A percentile compares a stretch with the other conserved stretches of the same genome.
These are phyloP conservation scores for Pichia sp. DNA, from an alignment of 1,139 yeast genomes.

Conservation along the genomic window DNA sequence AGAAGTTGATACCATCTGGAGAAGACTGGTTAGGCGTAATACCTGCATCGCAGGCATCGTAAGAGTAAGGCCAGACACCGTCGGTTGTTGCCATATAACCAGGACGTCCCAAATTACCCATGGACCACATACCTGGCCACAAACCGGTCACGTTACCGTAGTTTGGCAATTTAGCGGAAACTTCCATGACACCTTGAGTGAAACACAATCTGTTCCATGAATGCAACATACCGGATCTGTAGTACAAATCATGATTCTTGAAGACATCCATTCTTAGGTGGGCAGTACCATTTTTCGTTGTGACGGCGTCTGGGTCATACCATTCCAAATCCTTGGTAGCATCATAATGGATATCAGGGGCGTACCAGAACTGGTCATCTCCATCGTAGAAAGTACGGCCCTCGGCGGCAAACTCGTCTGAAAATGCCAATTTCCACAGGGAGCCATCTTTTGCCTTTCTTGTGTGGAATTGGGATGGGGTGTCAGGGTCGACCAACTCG, in stretches of 20 bases:
- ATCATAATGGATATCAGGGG: conserved; percentile 53
- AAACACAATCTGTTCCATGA: conserved; percentile 59
- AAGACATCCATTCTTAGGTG: conserved; percentile 51
- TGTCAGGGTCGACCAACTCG: conserved; percentile 50
- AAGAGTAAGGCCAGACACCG: conserved; percentile 64
- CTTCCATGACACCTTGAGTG: conserved; percentile 52
- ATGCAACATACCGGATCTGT: conserved; percentile 60
- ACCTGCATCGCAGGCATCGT: conserved; percentile 59
- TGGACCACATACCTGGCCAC: conserved; percentile 65
- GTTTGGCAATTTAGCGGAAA: conserved; percentile 49
- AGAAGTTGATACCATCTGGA: conserved; percentile 55
- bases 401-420: conserved; percentile 57
- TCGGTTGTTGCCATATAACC: conserved; percentile 60
- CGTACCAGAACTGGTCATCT: conserved; percentile 60
- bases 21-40: conserved; percentile 62
- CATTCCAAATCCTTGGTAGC: conserved; percentile 62
- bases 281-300: conserved; percentile 49
- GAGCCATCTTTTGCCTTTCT: conserved; percentile 42
- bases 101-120: conserved; percentile 62
- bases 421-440: conserved; percentile 48
- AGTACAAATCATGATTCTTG: conserved; percentile 50
- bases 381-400: conserved; percentile 62
- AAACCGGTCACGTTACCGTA: conserved; percentile 53
- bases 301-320: conserved; percentile 62
- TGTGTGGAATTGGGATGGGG: conserved; percentile 42